Percentiles rank a stretch among this genome's conserved stretches.
These are phyloP conservation scores for Solanum peruvianum DNA, from an alignment of 257 asterid species.

Conservation along the genomic window DNA sequence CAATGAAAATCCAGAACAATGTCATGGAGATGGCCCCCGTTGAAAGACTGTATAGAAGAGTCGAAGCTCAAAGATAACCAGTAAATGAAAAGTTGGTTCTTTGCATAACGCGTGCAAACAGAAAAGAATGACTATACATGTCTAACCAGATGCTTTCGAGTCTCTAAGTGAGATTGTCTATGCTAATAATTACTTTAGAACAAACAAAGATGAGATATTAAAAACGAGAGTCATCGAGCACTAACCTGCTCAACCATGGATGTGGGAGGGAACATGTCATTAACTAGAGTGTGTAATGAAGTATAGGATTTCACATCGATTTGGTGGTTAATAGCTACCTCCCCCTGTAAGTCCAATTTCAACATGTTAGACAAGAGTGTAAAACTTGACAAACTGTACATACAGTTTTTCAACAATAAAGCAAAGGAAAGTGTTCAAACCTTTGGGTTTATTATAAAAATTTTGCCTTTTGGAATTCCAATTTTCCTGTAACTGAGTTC, in stretches of 20 bases:
- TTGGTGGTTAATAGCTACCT: conserved; percentile 92
- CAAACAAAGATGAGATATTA: not conserved
- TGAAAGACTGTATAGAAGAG: not conserved
- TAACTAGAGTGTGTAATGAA: conserved; percentile 80
- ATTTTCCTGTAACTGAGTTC: conserved; percentile 97
- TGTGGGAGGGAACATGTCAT: conserved; percentile 98
- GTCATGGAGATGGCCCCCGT: not conserved
- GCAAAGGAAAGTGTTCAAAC: conserved; percentile 11
- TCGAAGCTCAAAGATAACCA: not conserved
- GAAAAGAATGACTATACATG: not conserved
- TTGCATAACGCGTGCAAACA: not conserved
- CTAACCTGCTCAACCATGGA: conserved; percentile 89
- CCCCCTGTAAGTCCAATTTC: conserved; percentile 49
- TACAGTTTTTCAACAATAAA: not conserved
- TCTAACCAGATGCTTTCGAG: not conserved
- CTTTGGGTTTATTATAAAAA: conserved; percentile 95
- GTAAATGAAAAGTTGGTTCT: not conserved
- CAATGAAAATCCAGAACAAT: not conserved
- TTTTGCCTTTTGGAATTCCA: conserved; percentile 97
- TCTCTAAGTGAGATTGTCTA: not conserved
- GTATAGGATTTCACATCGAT: conserved; percentile 89
- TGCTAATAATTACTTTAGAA: not conserved
- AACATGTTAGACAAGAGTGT: not conserved
- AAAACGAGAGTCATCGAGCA: not conserved
- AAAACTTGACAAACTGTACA: not conserved